Conservation (phyloP, 345 rosid species). For the Gossypium arboreum region DNA sequence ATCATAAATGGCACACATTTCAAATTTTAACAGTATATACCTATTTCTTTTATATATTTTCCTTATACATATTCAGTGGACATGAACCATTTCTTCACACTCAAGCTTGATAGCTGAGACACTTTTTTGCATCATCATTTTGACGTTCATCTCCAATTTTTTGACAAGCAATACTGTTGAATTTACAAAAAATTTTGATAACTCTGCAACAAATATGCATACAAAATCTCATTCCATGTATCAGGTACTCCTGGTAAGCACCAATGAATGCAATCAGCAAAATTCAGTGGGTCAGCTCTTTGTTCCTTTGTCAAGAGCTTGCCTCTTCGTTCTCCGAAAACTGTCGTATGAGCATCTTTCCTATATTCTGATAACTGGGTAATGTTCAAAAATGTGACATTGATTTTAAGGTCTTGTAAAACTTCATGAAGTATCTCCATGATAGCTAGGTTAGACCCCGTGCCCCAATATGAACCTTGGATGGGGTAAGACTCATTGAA, state of each 20-base stretch:
- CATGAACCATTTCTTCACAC: neutral
- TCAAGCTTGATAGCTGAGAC: neutral
- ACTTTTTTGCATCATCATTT: neutral
- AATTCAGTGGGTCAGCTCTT: constrained; percentile 54
- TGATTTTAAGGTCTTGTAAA: constrained; percentile 38
- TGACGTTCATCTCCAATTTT: constrained; percentile 2
- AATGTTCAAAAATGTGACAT: constrained; percentile 63
- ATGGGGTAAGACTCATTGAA: constrained; percentile 70
- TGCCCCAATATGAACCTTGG: constrained; percentile 68
- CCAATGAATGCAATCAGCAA: constrained; percentile 94
- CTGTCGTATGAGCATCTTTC: constrained; percentile 76
- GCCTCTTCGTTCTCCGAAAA: constrained; percentile 79
- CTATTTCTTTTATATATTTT: neutral
- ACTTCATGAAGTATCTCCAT: constrained; percentile 55
- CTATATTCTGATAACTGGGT: constrained; percentile 80
- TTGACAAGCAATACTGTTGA: neutral
- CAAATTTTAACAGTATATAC: neutral
- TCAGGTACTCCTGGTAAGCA: constrained; percentile 94
- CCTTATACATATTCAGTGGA: neutral
- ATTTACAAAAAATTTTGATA: constrained; percentile 33
- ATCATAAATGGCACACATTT: neutral
- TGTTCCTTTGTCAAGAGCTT: constrained; percentile 73
- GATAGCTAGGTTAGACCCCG: constrained; percentile 74
- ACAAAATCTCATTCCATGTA: constrained; percentile 85
- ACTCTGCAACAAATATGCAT: constrained; percentile 55